A percentile compares a stretch with the other conserved stretches of the same genome.
Evolutionary conservation across 2,329 filamentous ascomycete species (phyloP).

Genomic region (Ceratocystis eucalypticola): DNA sequence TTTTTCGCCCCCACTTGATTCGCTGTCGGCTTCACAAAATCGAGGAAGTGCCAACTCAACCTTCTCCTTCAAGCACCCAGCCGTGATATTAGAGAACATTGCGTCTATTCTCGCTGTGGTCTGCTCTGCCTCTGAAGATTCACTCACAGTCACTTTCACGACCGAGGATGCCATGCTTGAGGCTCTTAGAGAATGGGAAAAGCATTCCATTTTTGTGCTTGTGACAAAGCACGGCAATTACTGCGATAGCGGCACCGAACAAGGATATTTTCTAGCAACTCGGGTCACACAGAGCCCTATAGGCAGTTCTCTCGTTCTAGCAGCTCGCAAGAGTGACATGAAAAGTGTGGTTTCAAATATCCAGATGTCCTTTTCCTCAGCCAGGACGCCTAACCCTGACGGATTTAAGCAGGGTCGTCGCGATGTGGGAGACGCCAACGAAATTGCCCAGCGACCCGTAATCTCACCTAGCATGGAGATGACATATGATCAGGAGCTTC

Average conservation of each 20-base stretch:
- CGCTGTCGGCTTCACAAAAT: not conserved
- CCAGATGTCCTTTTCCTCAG: conserved; percentile 2
- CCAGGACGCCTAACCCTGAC: not conserved
- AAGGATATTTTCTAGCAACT: conserved; percentile 8
- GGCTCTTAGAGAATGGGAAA: conserved; percentile 1
- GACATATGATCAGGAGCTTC: conserved; percentile 4
- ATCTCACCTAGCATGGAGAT: conserved; percentile 11
- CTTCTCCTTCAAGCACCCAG: conserved; percentile 10
- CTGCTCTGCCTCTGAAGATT: not conserved
- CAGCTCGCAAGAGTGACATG: not conserved
- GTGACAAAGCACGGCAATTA: conserved; percentile 6
- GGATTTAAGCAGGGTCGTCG: not conserved
- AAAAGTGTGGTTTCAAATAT: not conserved
- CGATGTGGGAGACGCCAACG: not conserved
- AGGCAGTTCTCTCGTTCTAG: not conserved
- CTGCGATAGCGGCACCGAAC: not conserved
- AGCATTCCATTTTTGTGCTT: not conserved
- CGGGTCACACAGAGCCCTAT: not conserved
- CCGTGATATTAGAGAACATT: conserved; percentile 11
- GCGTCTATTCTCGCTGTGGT: not conserved
- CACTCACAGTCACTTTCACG: not conserved
- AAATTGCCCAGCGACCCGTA: not conserved
- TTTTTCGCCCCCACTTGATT: not conserved
- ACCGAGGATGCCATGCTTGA: not conserved
- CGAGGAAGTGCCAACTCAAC: conserved; percentile 10